Evolutionary conservation across 352 stramenopile species (phyloP).

Genomic region (Peronospora belbahrii): DNA sequence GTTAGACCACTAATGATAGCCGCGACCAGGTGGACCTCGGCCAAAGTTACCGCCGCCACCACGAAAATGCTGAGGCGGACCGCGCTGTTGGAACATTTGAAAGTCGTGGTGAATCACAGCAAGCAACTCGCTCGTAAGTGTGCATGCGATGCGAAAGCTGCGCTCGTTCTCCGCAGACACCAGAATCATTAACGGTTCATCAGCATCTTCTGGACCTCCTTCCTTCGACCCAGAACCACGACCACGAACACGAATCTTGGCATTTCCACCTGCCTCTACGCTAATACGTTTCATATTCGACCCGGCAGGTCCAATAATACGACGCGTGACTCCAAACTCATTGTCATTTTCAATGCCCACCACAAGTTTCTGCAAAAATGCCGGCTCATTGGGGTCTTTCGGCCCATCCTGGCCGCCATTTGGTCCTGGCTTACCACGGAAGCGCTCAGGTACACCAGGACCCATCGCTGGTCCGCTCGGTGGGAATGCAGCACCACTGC

Average conservation of each 20-base stretch:
- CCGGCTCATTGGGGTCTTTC: slow-evolving; percentile 25
- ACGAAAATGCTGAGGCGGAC: slow-evolving; percentile 18
- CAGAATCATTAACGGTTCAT: slow-evolving; percentile 77
- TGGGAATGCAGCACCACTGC: slow-evolving; percentile 41
- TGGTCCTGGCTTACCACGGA: slow-evolving; percentile 16
- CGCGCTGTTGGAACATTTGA: slow-evolving; percentile 44
- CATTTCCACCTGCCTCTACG: slow-evolving; percentile 63
- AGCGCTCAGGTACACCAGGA: slow-evolving; percentile 15
- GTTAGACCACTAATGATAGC: slow-evolving; percentile 10
- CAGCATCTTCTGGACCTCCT: slow-evolving; percentile 50
- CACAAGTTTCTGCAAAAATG: slow-evolving; percentile 63
- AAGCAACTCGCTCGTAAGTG: slow-evolving; percentile 58
- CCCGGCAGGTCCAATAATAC: slow-evolving; percentile 72
- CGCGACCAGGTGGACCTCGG: slow-evolving; percentile 23
- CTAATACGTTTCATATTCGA: slow-evolving; percentile 87
- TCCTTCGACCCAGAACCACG: slow-evolving; percentile 76
- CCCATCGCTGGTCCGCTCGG: slow-evolving; percentile 24
- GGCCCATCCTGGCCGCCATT: slow-evolving; percentile 8
- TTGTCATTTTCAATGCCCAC: slow-evolving; percentile 84
- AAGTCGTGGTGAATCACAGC: slow-evolving; percentile 70
- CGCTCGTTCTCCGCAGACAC: slow-evolving; percentile 82
- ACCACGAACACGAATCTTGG: slow-evolving; percentile 81
- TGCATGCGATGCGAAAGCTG: slow-evolving; percentile 72
- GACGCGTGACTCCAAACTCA: slow-evolving; percentile 77
- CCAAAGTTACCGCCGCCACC: slow-evolving; percentile 15